Percentiles rank a stretch among this genome's conserved stretches.
These are phyloP conservation scores for Dentipellis fragilis DNA, from an alignment of 768 basidiomycete species.

Conservation along the genomic window DNA sequence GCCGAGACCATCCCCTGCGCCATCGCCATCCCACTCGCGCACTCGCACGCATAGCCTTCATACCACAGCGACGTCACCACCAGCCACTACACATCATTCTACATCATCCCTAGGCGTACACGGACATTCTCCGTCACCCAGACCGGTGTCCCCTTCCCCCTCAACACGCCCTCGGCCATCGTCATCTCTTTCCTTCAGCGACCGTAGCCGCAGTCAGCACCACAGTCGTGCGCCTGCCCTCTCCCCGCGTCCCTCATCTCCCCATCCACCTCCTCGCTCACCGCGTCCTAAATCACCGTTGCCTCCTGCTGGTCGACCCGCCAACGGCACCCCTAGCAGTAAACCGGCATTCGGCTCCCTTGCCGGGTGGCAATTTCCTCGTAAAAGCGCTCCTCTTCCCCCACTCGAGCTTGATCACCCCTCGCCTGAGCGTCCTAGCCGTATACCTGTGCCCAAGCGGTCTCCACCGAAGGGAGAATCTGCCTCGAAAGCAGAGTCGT, in stretches of 20 bases:
- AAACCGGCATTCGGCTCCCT: slow-evolving; percentile 18
- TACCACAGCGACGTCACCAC: neutral
- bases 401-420: slow-evolving; percentile 29
- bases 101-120: neutral
- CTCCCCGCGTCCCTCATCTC: neutral
- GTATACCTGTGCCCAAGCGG: slow-evolving; percentile 30
- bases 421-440: slow-evolving; percentile 23
- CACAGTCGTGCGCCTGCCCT: neutral
- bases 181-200: neutral
- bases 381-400: slow-evolving; percentile 23
- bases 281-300: slow-evolving; percentile 6
- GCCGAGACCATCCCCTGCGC: slow-evolving; percentile 10
- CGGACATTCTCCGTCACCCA: neutral
- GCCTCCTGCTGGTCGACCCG: neutral
- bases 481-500: slow-evolving; percentile 5
- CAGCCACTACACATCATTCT: neutral
- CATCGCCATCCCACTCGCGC: slow-evolving; percentile 11
- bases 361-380: slow-evolving; percentile 33
- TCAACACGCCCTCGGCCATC: neutral
- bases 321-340: slow-evolving; percentile 5
- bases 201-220: neutral
- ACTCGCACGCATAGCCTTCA: slow-evolving; percentile 7
- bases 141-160: slow-evolving; percentile 11
- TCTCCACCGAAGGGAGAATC: slow-evolving; percentile 24
- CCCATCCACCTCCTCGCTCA: neutral